Percentiles rank a stretch among this genome's conserved stretches.
Conservation (phyloP, 257 asterid genomes). For the Rubia yunnanensis region DNA sequence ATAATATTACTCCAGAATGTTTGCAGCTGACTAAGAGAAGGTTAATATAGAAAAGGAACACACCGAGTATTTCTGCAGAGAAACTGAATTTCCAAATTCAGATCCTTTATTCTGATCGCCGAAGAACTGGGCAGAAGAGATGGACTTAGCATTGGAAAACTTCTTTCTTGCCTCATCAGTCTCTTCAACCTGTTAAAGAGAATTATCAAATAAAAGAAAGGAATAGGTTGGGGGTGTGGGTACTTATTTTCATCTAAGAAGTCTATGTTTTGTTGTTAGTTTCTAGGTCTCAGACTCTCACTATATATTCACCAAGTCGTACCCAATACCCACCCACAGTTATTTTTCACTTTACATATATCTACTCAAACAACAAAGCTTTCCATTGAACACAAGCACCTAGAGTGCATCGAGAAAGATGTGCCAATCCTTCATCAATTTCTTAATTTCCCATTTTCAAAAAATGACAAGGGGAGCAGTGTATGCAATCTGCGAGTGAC, state of each 20-base stretch:
- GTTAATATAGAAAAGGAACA: conserved; percentile 18
- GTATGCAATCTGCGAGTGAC: neutral
- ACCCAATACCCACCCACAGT: neutral
- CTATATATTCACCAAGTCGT: neutral
- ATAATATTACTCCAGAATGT: no score
- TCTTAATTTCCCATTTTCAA: neutral
- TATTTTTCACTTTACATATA: neutral
- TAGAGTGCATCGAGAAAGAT: neutral
- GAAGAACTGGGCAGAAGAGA: conserved; percentile 92
- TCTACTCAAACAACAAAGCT: no score
- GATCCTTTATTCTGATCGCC: conserved; percentile 60
- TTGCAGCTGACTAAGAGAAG: neutral
- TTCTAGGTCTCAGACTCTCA: conserved; percentile 1
- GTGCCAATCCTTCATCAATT: neutral
- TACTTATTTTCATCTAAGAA: neutral
- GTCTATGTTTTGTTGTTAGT: neutral
- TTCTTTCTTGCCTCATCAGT: conserved; percentile 97
- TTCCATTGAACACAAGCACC: neutral
- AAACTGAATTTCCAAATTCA: conserved; percentile 56
- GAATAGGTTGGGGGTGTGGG: neutral
- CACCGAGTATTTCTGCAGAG: conserved; percentile 89
- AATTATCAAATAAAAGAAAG: neutral
- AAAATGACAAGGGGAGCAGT: neutral
- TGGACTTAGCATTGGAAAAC: conserved; percentile 90
- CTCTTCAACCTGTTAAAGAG: conserved; percentile 66